These are phyloP conservation scores for Ophiocytium majus DNA, from an alignment of 352 stramenopile species.

Conservation along the genomic window DNA sequence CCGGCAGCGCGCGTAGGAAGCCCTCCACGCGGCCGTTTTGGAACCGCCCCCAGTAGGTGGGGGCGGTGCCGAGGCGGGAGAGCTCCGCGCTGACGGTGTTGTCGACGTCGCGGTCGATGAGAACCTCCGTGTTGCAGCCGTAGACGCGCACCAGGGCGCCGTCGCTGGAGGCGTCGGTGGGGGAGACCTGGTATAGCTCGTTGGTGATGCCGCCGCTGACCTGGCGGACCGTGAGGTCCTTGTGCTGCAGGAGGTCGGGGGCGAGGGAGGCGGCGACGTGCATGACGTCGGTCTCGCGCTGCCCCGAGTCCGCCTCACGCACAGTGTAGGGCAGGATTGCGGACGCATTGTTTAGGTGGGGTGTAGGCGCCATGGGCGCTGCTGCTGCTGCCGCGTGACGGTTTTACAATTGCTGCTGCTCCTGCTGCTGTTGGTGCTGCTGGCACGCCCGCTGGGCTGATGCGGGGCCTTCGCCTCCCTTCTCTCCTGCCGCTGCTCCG, in stretches of 20 bases:
- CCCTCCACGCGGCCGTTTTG: constrained; percentile 84
- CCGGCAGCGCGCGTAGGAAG: constrained; percentile 72
- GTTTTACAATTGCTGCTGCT: too few relatives aligned
- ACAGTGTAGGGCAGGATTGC: too few relatives aligned
- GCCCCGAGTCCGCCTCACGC: neutral
- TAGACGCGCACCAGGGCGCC: constrained; percentile 80
- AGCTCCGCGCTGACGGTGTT: constrained; percentile 58
- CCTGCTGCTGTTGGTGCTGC: too few relatives aligned
- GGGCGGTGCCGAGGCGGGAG: constrained; percentile 74
- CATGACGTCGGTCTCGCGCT: neutral
- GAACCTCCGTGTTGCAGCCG: constrained; percentile 82
- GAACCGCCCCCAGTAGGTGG: constrained; percentile 81
- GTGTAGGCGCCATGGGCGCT: too few relatives aligned
- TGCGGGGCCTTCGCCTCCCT: too few relatives aligned
- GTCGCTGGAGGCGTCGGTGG: neutral
- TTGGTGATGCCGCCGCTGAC: constrained; percentile 84
- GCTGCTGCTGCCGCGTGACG: too few relatives aligned
- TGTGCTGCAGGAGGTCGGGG: neutral
- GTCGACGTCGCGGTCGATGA: constrained; percentile 84
- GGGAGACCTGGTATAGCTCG: constrained; percentile 72
- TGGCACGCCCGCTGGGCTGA: too few relatives aligned
- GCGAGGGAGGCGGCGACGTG: neutral
- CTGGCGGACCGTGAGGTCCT: neutral
- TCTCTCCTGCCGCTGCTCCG: too few relatives aligned
- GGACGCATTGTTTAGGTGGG: too few relatives aligned